Conservation (phyloP, 345 rosid genomes). For the Dipteronia dyeriana region DNA sequence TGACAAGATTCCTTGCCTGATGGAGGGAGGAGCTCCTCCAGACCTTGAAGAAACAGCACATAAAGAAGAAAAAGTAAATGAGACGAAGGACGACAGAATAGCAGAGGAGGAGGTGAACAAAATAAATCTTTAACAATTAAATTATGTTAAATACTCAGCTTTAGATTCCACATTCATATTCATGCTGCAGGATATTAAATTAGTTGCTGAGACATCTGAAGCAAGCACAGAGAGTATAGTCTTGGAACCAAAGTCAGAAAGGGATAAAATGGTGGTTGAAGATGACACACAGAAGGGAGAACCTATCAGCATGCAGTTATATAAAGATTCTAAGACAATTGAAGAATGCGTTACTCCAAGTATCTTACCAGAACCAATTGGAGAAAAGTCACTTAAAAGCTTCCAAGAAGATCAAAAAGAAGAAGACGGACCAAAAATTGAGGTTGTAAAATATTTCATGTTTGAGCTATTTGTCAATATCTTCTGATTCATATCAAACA, state of each 20-base stretch:
- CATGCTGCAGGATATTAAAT: neutral
- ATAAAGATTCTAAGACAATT: neutral
- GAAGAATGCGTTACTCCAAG: constrained; percentile 22
- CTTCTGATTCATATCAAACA: constrained; percentile 4
- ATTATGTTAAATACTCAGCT: neutral
- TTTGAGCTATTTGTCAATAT: neutral
- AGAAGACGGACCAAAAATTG: neutral
- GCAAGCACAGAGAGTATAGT: neutral
- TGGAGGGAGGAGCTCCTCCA: constrained; percentile 8
- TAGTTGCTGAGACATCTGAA: neutral
- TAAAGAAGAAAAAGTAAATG: constrained; percentile 18
- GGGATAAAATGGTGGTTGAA: constrained; percentile 14
- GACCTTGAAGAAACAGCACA: constrained; percentile 12
- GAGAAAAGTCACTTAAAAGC: constrained; percentile 20
- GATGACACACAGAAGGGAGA: constrained; percentile 31
- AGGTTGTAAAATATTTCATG: neutral
- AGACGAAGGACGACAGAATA: neutral
- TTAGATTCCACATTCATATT: neutral
- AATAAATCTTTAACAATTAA: neutral
- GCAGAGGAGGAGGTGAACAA: constrained; percentile 26
- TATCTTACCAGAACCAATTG: constrained; percentile 20
- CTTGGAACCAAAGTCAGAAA: constrained; percentile 2
- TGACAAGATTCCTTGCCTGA: neutral
- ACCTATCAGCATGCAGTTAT: neutral
- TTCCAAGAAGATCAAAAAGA: constrained; percentile 14